A percentile compares a stretch with the other conserved stretches of the same genome.
Conservation (phyloP, 1,139 yeast species). For the Kodamaea sp. region DNA sequence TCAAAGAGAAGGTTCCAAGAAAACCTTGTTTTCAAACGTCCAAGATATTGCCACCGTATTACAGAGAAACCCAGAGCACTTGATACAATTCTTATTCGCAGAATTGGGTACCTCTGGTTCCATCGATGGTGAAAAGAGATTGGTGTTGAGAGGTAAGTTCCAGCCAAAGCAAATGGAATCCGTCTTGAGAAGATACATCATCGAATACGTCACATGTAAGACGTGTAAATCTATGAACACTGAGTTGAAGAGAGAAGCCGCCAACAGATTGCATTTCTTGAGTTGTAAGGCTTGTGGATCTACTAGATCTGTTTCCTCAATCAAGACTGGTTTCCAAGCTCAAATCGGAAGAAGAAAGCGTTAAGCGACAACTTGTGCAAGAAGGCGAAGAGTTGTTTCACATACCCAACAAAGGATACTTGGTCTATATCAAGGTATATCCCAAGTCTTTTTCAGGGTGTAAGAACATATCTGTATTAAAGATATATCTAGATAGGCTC, state of each 20-base stretch:
- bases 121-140: conserved; percentile 95
- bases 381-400: not conserved
- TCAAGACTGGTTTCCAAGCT: conserved; percentile 99
- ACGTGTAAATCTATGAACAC: conserved; percentile 99
- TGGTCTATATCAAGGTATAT: too few species aligned
- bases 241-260: conserved; percentile 89
- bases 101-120: conserved; percentile 99
- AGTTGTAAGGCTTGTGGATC: conserved; percentile 99
- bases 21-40: conserved; percentile 93
- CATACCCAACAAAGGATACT: too few species aligned
- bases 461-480: too few species aligned
- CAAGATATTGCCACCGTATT: conserved; percentile 92
- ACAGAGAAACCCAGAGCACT: conserved; percentile 96
- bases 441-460: too few species aligned
- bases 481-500: too few species aligned
- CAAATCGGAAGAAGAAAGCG: conserved; percentile 77
- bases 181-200: conserved; percentile 91
- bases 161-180: conserved; percentile 97
- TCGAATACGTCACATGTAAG: conserved; percentile 97
- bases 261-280: conserved; percentile 94
- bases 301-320: conserved; percentile 93
- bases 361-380: conserved; percentile 13
- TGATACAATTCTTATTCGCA: conserved; percentile 94
- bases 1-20: conserved; percentile 96
- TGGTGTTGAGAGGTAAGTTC: conserved; percentile 96